A percentile compares a stretch with the other conserved stretches of the same genome.
These are phyloP conservation scores for Trametes cinnabarina DNA, from an alignment of 768 basidiomycete species.

Conservation along the genomic window DNA sequence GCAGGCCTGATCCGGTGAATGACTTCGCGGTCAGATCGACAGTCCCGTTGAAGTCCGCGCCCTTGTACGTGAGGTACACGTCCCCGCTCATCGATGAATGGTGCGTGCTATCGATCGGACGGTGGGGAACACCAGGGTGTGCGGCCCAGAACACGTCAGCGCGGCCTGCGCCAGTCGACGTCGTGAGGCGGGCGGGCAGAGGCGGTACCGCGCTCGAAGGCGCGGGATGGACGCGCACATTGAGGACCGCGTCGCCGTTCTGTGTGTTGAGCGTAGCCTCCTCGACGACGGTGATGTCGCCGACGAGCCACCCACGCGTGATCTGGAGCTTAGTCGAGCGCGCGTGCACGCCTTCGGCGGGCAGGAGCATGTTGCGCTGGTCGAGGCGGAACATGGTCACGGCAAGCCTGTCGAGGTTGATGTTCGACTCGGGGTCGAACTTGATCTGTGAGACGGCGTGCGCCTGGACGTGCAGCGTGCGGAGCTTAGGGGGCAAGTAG, in stretches of 20 bases:
- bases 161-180: conserved; percentile 53
- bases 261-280: conserved; percentile 45
- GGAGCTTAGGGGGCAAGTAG: conserved; percentile 48
- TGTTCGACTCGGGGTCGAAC: conserved; percentile 43
- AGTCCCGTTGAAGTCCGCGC: conserved; percentile 49
- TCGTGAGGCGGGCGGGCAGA: conserved; percentile 39
- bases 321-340: conserved; percentile 43
- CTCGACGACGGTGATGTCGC: conserved; percentile 48
- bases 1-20: conserved; percentile 23
- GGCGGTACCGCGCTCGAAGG: conserved; percentile 33
- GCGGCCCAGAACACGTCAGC: conserved; percentile 48
- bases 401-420: conserved; percentile 43
- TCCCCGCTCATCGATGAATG: conserved; percentile 50
- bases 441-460: conserved; percentile 47
- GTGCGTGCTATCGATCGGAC: conserved; percentile 49
- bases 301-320: conserved; percentile 58
- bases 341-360: conserved; percentile 41
- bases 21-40: conserved; percentile 45
- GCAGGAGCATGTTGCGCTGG: conserved; percentile 46
- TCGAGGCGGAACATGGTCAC: conserved; percentile 42
- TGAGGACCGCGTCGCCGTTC: conserved; percentile 48
- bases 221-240: conserved; percentile 46
- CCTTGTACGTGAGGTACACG: conserved; percentile 53
- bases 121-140: conserved; percentile 39
- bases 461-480: conserved; percentile 46